Evolutionary conservation across 805 yeast species (phyloP), one percentile per base, ranked within the genome.

Genomic region (Candida multigemmis): DNA sequence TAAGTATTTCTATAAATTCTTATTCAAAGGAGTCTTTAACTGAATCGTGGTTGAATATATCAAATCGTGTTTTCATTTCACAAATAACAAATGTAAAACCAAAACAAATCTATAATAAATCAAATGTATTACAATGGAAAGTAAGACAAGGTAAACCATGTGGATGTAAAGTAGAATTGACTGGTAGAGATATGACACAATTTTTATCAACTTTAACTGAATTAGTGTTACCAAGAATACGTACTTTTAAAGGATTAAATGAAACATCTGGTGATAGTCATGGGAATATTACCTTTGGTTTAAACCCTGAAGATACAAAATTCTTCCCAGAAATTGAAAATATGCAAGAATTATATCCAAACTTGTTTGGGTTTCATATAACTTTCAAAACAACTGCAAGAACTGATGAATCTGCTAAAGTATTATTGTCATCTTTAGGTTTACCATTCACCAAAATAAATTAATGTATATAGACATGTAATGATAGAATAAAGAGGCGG

Each of bases 51-150:
- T 63, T 75, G 34, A 83, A 85, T 16, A 71, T 86, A 30, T 69
- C 86, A 18, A 84, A 94, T 7, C 64, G 74, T 27, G 65, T 84
- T 33, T 89, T 82, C 56, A 49, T 91, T 32, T 93, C 91, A 43
- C 97, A 89, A 52, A 81, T 91, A 44, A 89, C 98, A n/a, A 94
- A 94, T 35, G 74, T 68, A 35, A 83, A 85, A 51, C 86, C 96
- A 20, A 60, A 65, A 34, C 69, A 79, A 14, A 60, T 85, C 11
- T 81, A 63, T 47, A 79, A 93, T 22, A 80, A 73, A 46, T 68
- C 83, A 7, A 85, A 85, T 54, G 82, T 84, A 18, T 79, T 87
- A 28, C 69, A 73, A 24, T 87, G 95, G 95, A 76, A 77, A 40
- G 68, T 87, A 29, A 75, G 96, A 53, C 76, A 76, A 25, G 95